These are phyloP conservation scores for Bocquillonia castaneifolia DNA, from an alignment of 441 rosid species.

Conservation along the genomic window DNA sequence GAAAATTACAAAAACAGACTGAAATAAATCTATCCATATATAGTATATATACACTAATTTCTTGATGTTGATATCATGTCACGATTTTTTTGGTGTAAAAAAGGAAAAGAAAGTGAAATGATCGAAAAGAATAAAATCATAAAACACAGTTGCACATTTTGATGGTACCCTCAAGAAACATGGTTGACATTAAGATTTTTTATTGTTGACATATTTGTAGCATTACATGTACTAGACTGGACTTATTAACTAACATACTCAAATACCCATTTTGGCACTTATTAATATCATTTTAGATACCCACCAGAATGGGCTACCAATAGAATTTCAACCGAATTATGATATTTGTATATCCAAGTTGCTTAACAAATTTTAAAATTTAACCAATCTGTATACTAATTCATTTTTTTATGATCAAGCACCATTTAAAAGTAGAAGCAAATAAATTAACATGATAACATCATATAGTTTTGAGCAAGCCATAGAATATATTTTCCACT, in stretches of 20 bases:
- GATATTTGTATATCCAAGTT: not conserved
- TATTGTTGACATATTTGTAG: not conserved
- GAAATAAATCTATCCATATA: not conserved
- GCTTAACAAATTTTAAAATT: not conserved
- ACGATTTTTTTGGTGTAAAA: no score
- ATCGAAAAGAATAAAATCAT: no score
- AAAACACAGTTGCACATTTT: no score
- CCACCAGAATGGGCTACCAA: not conserved
- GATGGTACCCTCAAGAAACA: no score
- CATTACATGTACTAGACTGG: not conserved
- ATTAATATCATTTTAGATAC: not conserved
- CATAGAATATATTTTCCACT: not conserved
- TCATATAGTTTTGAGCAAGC: not conserved
- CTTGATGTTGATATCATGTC: no score
- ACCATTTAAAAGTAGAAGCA: not conserved
- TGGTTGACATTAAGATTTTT: not conserved
- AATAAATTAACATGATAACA: not conserved
- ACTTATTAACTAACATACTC: not conserved
- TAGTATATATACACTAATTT: not conserved
- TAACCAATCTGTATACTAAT: no score
- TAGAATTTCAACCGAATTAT: not conserved
- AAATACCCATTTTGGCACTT: not conserved
- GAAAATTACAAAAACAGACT: not conserved
- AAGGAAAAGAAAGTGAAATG: no score
- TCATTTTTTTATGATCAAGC: not conserved